Conservation (phyloP, 2,329 filamentous ascomycete genomes). For the Harringtonia aguacate region DNA sequence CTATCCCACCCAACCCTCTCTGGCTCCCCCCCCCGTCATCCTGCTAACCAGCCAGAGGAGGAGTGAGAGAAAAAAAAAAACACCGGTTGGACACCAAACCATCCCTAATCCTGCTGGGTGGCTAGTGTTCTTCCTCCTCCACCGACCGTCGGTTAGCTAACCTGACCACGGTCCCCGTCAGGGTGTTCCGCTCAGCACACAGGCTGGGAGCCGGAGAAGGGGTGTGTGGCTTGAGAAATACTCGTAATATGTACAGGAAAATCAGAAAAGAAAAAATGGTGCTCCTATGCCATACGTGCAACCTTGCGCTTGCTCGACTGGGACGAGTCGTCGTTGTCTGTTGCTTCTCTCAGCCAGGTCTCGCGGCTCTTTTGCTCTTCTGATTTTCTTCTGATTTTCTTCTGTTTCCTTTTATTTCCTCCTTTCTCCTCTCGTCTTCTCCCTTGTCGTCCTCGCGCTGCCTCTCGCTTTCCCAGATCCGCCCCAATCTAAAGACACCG, state of each 20-base stretch:
- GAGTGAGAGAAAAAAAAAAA: not conserved
- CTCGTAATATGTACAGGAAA: too few relatives aligned
- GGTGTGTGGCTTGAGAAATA: too few relatives aligned
- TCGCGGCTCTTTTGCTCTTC: not conserved
- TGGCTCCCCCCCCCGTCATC: not conserved
- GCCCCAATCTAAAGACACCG: not conserved
- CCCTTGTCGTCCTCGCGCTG: not conserved
- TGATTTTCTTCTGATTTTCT: not conserved
- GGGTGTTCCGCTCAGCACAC: too few relatives aligned
- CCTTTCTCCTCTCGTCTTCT: not conserved
- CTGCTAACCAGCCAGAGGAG: slow-evolving; percentile 2
- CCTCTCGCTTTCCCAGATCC: too few relatives aligned
- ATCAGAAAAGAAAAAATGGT: not conserved
- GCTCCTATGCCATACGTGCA: too few relatives aligned
- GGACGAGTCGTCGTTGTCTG: too few relatives aligned
- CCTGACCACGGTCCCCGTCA: not conserved
- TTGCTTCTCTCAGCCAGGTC: too few relatives aligned
- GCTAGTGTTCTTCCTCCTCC: not conserved
- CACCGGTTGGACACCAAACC: slow-evolving; percentile 1
- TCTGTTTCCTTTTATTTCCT: not conserved
- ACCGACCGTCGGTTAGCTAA: not conserved
- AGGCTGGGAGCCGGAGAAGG: too few relatives aligned
- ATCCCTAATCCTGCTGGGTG: slow-evolving; percentile 1
- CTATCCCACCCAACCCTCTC: slow-evolving; percentile 8
- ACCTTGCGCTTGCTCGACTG: too few relatives aligned